Evolutionary conservation across 305 asterid genomes (phyloP), one percentile per base, ranked within the genome.

Genomic region (Fraxinus albicans): DNA sequence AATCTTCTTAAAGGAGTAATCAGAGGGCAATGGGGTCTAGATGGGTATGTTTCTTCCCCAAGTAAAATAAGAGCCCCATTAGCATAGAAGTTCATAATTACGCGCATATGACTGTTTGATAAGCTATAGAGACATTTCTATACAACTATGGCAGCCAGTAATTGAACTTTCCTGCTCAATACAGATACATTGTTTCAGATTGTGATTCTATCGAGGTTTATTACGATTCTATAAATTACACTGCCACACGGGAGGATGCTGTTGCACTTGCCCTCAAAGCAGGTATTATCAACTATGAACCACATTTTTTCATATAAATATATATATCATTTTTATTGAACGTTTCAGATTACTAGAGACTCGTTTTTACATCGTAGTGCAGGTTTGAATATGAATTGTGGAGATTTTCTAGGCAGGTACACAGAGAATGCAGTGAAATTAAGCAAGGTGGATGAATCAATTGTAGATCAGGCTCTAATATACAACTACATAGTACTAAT

Each of bases 341-440:
- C 7, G 65, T n/a, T 15, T 53, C 23, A 17, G 23, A 53, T 17
- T 17, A 17, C 65, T 53, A 53, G 65, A n/a, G n/a, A 17, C 9
- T 53, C 65, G 1, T 53, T 53, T 53, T 17, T 53, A 17, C 65
- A n/a, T 53, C 25, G 65, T 17, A 53, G 4, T 80, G 40, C 36
- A 85, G 91, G 90, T 3, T 77, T 87, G 89, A 90, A 89, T 74
- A 80, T 89, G 89, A 86, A 89, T 72, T 89, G 90, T 79, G 91
- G 90, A 60, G 25, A 44, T 60, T 40, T 84, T 17, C 23, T 85
- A 80, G 63, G 72, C 85, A 80, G 60, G 0, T 79, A 77, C 55
- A 84, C 87, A 2, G 80, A 73, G 38, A 84, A 77, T 81, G 86
- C 91, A 15, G 88, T 89, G 15, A 53, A 23, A 13, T 79, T 69